Conservation (phyloP, 257 asterid genomes). For the Dorcoceras hygrometricum region DNA sequence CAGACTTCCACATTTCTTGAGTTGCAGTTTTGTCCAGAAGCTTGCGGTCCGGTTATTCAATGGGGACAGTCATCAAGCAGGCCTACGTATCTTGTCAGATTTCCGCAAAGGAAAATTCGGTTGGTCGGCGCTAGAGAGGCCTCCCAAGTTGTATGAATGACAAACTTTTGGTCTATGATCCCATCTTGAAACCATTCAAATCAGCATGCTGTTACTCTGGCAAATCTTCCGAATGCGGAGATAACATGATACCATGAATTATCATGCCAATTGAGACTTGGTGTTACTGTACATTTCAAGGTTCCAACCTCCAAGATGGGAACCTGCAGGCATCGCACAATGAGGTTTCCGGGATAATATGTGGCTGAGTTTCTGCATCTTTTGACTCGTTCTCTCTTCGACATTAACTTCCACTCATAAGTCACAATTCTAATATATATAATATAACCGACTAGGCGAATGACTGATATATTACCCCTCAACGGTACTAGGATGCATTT, state of each 20-base stretch:
- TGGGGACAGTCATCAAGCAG: constrained; percentile 84
- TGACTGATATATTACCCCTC: no score
- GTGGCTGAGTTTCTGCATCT: no score
- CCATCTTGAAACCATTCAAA: background rate
- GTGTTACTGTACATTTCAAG: background rate
- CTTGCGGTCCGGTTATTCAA: constrained; percentile 71
- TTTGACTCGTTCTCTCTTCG: no score
- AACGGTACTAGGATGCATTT: no score
- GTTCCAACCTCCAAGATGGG: background rate
- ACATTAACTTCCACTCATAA: no score
- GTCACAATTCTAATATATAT: no score
- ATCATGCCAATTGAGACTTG: background rate
- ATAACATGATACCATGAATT: background rate
- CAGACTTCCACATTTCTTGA: background rate
- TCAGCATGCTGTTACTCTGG: background rate
- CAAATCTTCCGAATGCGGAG: background rate
- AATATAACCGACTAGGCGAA: no score
- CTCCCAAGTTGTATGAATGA: constrained; percentile 43
- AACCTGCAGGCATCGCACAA: background rate
- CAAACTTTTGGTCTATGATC: background rate
- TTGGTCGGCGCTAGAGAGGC: constrained; percentile 79
- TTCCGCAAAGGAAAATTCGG: constrained; percentile 90
- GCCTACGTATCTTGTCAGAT: constrained; percentile 80
- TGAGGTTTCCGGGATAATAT: background rate
- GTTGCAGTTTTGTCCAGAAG: constrained; percentile 77